Evolutionary conservation across 108 stramenopile species (phyloP).

Genomic region (Discostella stelligeroides): DNA sequence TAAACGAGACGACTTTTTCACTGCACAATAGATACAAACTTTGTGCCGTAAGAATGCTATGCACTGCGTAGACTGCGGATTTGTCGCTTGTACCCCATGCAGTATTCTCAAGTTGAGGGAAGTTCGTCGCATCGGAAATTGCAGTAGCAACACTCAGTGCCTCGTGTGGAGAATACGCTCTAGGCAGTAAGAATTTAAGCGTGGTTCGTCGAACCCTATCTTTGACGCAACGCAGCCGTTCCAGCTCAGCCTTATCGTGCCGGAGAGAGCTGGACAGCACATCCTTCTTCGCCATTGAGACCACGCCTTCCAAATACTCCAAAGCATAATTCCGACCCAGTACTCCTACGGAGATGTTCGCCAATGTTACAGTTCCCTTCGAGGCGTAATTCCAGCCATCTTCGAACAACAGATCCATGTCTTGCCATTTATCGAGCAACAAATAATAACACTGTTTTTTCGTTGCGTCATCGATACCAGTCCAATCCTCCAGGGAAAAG

Average conservation of each 20-base stretch:
- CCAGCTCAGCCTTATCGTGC: constrained; percentile 3
- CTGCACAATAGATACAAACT: neutral
- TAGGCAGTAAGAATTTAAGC: constrained; percentile 42
- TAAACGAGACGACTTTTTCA: neutral
- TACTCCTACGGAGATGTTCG: constrained; percentile 24
- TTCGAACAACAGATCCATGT: constrained; percentile 31
- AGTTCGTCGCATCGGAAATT: constrained; percentile 31
- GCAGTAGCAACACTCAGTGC: constrained; percentile 29
- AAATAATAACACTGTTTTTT: constrained; percentile 28
- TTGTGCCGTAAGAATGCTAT: constrained; percentile 15
- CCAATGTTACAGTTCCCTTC: constrained; percentile 17
- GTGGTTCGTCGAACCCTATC: constrained; percentile 42
- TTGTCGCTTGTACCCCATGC: constrained; percentile 8
- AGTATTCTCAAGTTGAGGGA: constrained; percentile 19
- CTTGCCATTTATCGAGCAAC: constrained; percentile 41
- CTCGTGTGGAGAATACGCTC: constrained; percentile 32
- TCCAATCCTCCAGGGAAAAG: constrained; percentile 29
- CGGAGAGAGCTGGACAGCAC: constrained; percentile 5
- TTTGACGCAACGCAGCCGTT: constrained; percentile 34
- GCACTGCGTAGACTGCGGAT: constrained; percentile 16
- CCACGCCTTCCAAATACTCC: constrained; percentile 28
- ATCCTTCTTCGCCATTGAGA: constrained; percentile 28
- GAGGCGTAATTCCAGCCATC: constrained; percentile 14
- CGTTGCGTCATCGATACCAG: constrained; percentile 11
- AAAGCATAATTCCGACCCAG: constrained; percentile 32